Evolutionary conservation across 2,329 filamentous ascomycete species (phyloP), one percentile per base, ranked within the genome.

Genomic region (Cadophora sp.): DNA sequence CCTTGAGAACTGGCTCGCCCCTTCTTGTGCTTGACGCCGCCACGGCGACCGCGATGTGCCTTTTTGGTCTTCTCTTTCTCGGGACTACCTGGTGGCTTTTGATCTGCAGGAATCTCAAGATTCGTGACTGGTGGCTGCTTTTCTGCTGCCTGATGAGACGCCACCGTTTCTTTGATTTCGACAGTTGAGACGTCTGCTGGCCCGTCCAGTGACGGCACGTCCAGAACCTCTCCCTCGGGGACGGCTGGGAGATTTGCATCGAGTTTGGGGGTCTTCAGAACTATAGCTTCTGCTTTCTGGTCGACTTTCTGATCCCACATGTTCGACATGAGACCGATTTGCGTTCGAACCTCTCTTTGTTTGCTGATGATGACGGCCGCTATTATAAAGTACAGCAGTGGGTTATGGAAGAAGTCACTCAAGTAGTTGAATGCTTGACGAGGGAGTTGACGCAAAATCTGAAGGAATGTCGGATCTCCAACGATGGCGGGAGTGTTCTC

Each of bases 1-100:
- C 82, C 83, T 19, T 83, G 81, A 3, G 83, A 84, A 61, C 82
- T 72, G 87, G 81, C 62, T 78, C 79, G 63, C 29, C 80, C 80
- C 68, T 87, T 87, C 70, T 87, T 86, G 68, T 91, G 89, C 77
- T 91, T 90, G 22, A 87, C 86, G 1, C 92, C 91, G 26, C 91
- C 92, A 59, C 92, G 86, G n/a, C 87, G 85, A 4, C 92, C 92
- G 65, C 91, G 85, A 65, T 91, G 90, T 0, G 87, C 84, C 77
- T 91, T 92, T 76, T 88, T 91, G 78, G 91, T 90, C 74, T 74
- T 76, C 46, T 75, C 70, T 53, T 81, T 82, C 50, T 82, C 82
- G 19, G 85, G 84, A 5, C 80, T 79, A 2, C 76, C 77, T 12
- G 77, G 64, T 62, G 69, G 61, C 51, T 75, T 75, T 46, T 80